Base-by-base conservation (phyloP, 2,329 filamentous ascomycete species). In the Ilyonectria mors-panacis region DNA sequence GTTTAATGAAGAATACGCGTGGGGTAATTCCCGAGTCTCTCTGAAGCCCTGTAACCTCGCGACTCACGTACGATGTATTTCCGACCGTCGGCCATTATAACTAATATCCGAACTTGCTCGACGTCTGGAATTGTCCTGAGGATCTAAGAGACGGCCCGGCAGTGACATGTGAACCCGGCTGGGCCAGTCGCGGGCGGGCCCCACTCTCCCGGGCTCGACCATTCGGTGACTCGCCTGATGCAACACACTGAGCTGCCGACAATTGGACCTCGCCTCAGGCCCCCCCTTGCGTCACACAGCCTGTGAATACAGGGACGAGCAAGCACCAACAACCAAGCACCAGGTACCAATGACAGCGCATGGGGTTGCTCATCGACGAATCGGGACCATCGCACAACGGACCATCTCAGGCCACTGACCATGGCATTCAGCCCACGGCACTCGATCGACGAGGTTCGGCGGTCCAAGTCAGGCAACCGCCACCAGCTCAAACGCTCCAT, bases 401-500 rank as follows among this genome's bases (percentile, higher is more conserved):
- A 42, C 39, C 7, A 15, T 13, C 26, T 33, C 58, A 60, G 47
- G 35, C 58, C 35, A 56, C 56, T 30, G 44, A 59, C 42, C 61
- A 59, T 33, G 44, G 42, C 28, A 28, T 72, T 67, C 60, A 70
- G 71, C 63, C 74, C 74, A 33, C 73, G 73, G 57, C 67, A 74
- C 66, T 76, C 74, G 33, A 42, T 64, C 63, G 71, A 74, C 59
- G 72, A 73, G 30, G 67, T 72, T 33, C 71, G 75, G 45, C 73
- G 70, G 50, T 62, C 69, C 63, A 75, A 73, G 59, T 69, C 74
- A 28, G 73, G 72, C 75, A 71, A 75, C 78, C 84, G 84, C 65
- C 88, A 88, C 72, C 86, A 87, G 71, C 81, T 89, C 66, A 86
- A 83, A 67, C 85, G 87, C 37, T 90, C 89, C 53, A 83, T 89